Conservation (phyloP, 1,284 basidiomycete genomes). For the Trametes polyzona region DNA sequence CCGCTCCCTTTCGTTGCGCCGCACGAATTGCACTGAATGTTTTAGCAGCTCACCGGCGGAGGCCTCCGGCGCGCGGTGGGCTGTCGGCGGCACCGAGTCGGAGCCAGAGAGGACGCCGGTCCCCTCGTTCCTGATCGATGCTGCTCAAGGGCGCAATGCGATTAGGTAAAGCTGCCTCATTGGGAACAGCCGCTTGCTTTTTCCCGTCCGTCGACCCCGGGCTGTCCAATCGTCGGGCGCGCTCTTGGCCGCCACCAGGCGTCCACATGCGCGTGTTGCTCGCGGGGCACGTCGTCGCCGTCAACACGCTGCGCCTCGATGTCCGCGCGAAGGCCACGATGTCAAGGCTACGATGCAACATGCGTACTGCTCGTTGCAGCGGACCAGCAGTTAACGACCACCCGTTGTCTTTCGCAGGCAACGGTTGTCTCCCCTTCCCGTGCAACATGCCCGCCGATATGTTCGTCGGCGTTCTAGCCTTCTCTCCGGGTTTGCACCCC, state of each 20-base stretch:
- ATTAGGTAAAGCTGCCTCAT: slow-evolving; percentile 11
- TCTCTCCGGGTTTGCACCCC: slow-evolving; percentile 13
- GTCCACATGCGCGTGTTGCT: not conserved
- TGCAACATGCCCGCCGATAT: slow-evolving; percentile 2
- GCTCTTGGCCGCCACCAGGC: not conserved
- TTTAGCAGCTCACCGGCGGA: not conserved
- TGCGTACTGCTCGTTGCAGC: not conserved
- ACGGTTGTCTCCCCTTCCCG: not conserved
- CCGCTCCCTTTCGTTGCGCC: not conserved
- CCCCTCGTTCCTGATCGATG: slow-evolving; percentile 24
- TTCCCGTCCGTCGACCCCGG: not conserved
- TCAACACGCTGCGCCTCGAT: not conserved
- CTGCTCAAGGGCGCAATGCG: not conserved
- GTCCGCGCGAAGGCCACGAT: not conserved
- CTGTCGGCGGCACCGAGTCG: slow-evolving; percentile 17
- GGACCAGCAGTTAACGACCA: not conserved
- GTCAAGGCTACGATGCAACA: not conserved
- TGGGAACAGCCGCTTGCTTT: slow-evolving; percentile 4
- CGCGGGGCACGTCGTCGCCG: not conserved
- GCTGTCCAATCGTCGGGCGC: not conserved
- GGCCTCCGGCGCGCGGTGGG: not conserved
- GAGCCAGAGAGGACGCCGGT: not conserved
- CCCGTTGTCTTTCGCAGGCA: not conserved
- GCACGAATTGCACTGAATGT: not conserved
- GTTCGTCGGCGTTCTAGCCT: slow-evolving; percentile 7